Evolutionary conservation across 2,329 filamentous ascomycete genomes (phyloP).

Genomic region (Gaeumannomyces sp.): DNA sequence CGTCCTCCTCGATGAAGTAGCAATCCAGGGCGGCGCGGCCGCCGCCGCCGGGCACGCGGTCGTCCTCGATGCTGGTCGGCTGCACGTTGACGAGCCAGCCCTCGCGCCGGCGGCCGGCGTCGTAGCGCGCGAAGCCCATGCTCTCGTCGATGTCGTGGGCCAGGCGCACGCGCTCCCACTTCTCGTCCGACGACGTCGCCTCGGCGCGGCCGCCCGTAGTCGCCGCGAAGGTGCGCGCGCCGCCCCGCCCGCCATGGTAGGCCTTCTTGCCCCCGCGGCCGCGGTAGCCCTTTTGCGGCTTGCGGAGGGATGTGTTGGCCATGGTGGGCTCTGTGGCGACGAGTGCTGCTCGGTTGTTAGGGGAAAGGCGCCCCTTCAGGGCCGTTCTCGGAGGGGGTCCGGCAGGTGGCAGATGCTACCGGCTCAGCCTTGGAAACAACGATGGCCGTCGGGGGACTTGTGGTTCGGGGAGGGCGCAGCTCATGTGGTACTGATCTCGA

Average conservation of each 20-base stretch:
- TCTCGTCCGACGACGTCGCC: constrained; percentile 86
- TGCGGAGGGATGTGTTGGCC: constrained; percentile 53
- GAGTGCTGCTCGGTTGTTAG: not conserved
- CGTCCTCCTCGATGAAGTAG: constrained; percentile 90
- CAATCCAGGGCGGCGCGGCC: constrained; percentile 90
- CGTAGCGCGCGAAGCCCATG: constrained; percentile 90
- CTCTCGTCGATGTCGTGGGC: constrained; percentile 88
- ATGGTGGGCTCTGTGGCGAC: constrained; percentile 28
- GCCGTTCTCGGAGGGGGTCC: not conserved
- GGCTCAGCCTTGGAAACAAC: not conserved
- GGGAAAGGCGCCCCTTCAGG: not conserved
- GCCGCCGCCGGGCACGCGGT: constrained; percentile 75
- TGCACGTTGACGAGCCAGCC: constrained; percentile 96
- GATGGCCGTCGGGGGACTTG: no score
- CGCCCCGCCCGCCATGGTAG: constrained; percentile 62
- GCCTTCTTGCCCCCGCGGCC: constrained; percentile 59
- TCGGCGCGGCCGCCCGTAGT: constrained; percentile 64
- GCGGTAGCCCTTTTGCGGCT: constrained; percentile 59
- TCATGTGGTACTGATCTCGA: not conserved
- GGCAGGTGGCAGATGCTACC: not conserved
- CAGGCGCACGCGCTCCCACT: constrained; percentile 75
- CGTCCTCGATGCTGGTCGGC: constrained; percentile 79
- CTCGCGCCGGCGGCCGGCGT: constrained; percentile 72
- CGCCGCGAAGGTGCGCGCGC: constrained; percentile 71
- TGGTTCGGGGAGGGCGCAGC: not conserved